phyloP scores from a whole-genome alignment of 306 rosid genomes.

The Lathyrus sativus region DNA sequence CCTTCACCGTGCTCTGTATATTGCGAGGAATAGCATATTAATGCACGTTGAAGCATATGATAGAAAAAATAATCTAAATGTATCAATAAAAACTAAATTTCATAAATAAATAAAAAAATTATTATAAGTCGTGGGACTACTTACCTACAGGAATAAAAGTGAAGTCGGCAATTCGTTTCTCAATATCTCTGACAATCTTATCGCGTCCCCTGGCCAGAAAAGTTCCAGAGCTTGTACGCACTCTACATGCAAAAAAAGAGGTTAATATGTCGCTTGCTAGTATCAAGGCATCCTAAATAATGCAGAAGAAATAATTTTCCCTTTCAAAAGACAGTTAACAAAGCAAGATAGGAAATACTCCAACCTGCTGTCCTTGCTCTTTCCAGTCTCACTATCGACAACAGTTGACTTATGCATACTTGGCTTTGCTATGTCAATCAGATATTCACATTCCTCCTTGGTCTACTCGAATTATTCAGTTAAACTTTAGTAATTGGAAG shows the following conservation, averaged over 20 bases:
- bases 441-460: constrained; percentile 82
- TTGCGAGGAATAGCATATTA: constrained; percentile 35
- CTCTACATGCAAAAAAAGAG: constrained; percentile 48
- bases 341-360: constrained; percentile 31
- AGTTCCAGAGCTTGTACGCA: constrained; percentile 96
- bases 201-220: constrained; percentile 91
- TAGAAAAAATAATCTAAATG: constrained; percentile 20
- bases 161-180: constrained; percentile 84
- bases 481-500: constrained; percentile 40
- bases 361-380: constrained; percentile 97
- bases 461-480: constrained; percentile 61
- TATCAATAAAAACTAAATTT: not conserved
- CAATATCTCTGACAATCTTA: constrained; percentile 74
- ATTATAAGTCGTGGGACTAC: constrained; percentile 38
- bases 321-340: constrained; percentile 23
- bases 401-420: constrained; percentile 82
- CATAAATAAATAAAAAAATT: constrained; percentile 33
- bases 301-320: constrained; percentile 19
- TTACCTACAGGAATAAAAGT: constrained; percentile 84
- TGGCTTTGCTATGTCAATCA: constrained; percentile 80
- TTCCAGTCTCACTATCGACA: constrained; percentile 89
- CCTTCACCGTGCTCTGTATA: constrained; percentile 96
- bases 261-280: not conserved
- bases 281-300: not conserved
- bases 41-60: constrained; percentile 33